phyloP scores from a whole-genome alignment of 495 filamentous ascomycete species.

The Lasiosphaeria ovina region DNA sequence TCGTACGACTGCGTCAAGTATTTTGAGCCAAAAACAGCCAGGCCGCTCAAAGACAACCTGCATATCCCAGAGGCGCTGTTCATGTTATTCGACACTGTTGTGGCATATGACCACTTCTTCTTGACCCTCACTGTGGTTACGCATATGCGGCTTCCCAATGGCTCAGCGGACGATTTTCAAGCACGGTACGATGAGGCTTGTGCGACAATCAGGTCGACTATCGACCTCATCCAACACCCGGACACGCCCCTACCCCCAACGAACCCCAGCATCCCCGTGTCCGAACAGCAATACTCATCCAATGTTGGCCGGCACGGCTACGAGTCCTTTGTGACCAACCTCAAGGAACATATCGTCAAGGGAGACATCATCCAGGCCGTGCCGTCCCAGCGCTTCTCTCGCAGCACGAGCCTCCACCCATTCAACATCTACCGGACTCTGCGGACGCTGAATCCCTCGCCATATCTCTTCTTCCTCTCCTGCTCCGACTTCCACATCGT shows the following conservation, averaged over 20 bases:
- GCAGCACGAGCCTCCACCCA: slow-evolving; percentile 85
- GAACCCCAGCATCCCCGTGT: slow-evolving; percentile 64
- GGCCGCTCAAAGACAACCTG: slow-evolving; percentile 82
- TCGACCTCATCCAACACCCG: slow-evolving; percentile 65
- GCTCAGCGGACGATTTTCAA: slow-evolving; percentile 35
- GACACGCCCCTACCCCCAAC: slow-evolving; percentile 77
- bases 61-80: slow-evolving; percentile 89
- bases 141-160: slow-evolving; percentile 66
- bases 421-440: slow-evolving; percentile 99
- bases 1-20: slow-evolving; percentile 97
- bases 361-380: slow-evolving; percentile 98
- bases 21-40: slow-evolving; percentile 90
- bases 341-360: slow-evolving; percentile 83
- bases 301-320: slow-evolving; percentile 90
- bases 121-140: slow-evolving; percentile 89
- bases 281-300: slow-evolving; percentile 70
- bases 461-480: slow-evolving; percentile 94
- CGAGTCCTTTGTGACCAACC: slow-evolving; percentile 72
- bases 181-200: slow-evolving; percentile 65
- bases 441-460: slow-evolving; percentile 91
- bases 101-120: slow-evolving; percentile 94
- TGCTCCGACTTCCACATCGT: slow-evolving; percentile 92
- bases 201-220: slow-evolving; percentile 59
- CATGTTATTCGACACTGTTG: slow-evolving; percentile 95
- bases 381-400: slow-evolving; percentile 86